Base-by-base conservation (phyloP, 495 filamentous ascomycete species). In the Trichocladium uniseriatum region DNA sequence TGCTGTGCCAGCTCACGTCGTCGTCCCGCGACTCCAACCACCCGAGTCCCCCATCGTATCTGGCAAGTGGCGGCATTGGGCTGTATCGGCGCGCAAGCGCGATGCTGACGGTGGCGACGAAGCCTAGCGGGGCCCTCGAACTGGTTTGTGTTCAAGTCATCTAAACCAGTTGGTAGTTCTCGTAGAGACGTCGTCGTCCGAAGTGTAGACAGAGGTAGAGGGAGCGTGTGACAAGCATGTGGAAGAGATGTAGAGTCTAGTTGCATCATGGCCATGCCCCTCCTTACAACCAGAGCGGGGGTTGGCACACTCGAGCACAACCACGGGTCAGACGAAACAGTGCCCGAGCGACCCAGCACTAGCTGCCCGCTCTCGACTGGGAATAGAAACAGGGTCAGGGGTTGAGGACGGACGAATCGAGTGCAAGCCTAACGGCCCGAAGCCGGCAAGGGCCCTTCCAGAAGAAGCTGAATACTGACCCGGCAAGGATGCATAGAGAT, bases 251-350 rank as follows among this genome's bases (percentile, higher is more conserved):
- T 22, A 44, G 44, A 59, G 47, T 52, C 51, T 61, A 58, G 59
- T 61, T 56, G 50, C 19, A 54, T 56, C 41, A 11, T 51, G 38
- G 46, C 34, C 49, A 52, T 40, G 20, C 37, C 22, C 50, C 29
- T 15, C 53, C 5, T 29, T 5, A 29, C 51, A 32, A 15, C 34
- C 29, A 22, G 29, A 28, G 50, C 52, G 38, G 41, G 48, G 52
- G 41, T 19, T 37, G 51, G 48, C 55, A 59, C 58, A 63, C 52
- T 48, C 44, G 43, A 56, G 51, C 48, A 48, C 55, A 55, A 65
- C 65, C 69, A 63, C 58, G 54, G 65, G 68, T 56, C 56, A 69
- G 64, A 69, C 65, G 62, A 73, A 70, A 68, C 59, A 69, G 64
- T 63, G 62, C 66, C 64, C 63, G 67, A 67, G 65, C 66, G 61